Evolutionary conservation across 345 rosid genomes (phyloP).

Genomic region (Clarkia xantiana): DNA sequence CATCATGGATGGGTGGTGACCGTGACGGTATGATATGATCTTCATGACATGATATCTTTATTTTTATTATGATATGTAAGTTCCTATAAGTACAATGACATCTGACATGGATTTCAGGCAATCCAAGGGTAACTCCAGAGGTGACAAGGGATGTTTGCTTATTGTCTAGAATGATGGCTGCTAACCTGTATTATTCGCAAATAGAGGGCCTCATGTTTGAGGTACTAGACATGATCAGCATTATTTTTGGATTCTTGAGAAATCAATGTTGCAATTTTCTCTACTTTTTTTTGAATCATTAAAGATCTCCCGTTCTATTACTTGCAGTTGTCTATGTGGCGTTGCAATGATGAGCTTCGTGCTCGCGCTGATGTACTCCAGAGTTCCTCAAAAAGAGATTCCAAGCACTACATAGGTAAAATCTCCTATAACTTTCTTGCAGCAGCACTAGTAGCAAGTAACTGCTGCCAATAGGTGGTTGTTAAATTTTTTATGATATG

Average conservation of each 20-base stretch:
- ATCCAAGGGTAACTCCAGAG: constrained; percentile 98
- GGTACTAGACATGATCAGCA: constrained; percentile 25
- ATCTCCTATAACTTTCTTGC: background rate
- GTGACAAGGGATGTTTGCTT: constrained; percentile 98
- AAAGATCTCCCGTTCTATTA: background rate
- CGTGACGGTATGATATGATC: constrained; percentile 65
- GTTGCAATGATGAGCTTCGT: constrained; percentile 93
- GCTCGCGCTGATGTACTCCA: constrained; percentile 60
- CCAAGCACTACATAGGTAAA: constrained; percentile 94
- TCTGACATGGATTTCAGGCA: constrained; percentile 32
- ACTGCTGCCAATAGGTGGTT: no score
- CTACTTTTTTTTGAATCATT: no score
- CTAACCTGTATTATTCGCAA: constrained; percentile 79
- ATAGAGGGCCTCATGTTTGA: constrained; percentile 97
- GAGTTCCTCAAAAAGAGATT: constrained; percentile 64
- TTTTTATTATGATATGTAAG: background rate
- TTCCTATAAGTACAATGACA: background rate
- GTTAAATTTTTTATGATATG: no score
- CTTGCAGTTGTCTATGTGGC: constrained; percentile 97
- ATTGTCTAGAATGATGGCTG: constrained; percentile 98
- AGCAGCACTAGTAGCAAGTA: background rate
- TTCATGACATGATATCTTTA: background rate
- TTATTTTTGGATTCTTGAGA: background rate
- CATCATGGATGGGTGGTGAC: constrained; percentile 99
- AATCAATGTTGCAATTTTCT: no score